Base-by-base conservation (phyloP, 2,329 filamentous ascomycete genomes). In the Phialophora verrucosa region DNA sequence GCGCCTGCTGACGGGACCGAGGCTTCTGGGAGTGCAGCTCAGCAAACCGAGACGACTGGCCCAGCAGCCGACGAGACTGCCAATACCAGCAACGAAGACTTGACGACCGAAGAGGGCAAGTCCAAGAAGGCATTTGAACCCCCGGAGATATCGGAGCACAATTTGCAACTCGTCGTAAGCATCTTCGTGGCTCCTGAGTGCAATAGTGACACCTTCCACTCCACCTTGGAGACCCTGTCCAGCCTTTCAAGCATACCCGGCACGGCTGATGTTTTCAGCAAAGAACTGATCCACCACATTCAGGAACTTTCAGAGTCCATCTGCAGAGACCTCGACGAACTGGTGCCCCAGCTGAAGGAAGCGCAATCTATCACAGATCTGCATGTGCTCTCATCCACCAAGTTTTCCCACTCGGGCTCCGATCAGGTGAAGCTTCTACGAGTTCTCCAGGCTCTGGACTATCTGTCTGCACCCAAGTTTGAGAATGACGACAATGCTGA, bases 151-250 rank as follows among this genome's bases (percentile, higher is more conserved):
- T 93, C 95, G 4, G 88, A 94, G 32, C 87, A 93, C 75, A 97
- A 98, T 76, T 85, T 99, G 64, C 91, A 91, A 65, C 83, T 98
- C 64, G 93, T 99, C n/a, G 91, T 98, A 73, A 95, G 95, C 76
- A 97, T 99, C 64, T 91, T 99, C 71, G 92, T 96, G 51, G 94
- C 94, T 69, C 90, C 93, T 57, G 95, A 99, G 78, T 99, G 95
- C 80, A 97, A 92, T 75, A 93, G 92, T 69, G 97, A 97, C 83
- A 98, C 95, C 0, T 99, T 99, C 84, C 91, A 95, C 76, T 96
- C 98, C 78, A 98, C 95, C 0, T 86, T 99, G 62, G 95, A 94
- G 17, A 96, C 96, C n/a, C 97, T 99, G 83, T 98, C 97, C 81
- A 97, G 98, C 75, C 85, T 99, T 51, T 98, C 93, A 4, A 90